phyloP scores from a whole-genome alignment of 805 yeast species.

The Candida chauliodis region DNA sequence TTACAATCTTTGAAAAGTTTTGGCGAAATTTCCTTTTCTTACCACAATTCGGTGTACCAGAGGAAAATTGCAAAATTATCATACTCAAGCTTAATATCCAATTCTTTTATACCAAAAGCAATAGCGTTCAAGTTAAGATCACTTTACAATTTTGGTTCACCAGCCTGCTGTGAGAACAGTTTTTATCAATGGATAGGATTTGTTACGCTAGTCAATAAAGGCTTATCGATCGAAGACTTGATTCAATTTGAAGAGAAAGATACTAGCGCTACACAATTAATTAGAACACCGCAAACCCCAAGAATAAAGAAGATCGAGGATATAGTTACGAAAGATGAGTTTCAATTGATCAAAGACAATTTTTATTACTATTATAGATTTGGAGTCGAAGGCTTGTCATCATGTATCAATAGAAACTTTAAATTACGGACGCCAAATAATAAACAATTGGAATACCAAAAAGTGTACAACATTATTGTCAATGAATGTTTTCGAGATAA shows the following conservation, averaged over 20 bases:
- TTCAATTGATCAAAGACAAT: not conserved
- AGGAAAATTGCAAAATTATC: not conserved
- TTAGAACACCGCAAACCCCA: not conserved
- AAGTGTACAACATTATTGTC: not conserved
- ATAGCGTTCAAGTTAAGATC: not conserved
- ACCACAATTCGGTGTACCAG: not conserved
- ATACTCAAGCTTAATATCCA: not conserved
- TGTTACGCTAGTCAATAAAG: slow-evolving; percentile 2
- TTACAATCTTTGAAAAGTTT: not conserved
- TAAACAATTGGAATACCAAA: not conserved
- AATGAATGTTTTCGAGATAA: not conserved
- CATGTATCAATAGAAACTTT: slow-evolving; percentile 1
- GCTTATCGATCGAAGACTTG: not conserved
- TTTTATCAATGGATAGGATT: slow-evolving; percentile 7
- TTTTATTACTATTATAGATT: not conserved
- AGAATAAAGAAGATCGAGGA: not conserved
- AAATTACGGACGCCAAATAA: not conserved
- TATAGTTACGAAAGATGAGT: not conserved
- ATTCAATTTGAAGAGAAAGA: not conserved
- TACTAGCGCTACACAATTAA: not conserved
- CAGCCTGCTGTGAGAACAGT: not conserved
- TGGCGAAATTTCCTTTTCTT: slow-evolving; percentile 1
- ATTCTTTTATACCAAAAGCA: slow-evolving; percentile 2
- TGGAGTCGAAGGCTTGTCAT: not conserved
- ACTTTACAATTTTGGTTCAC: not conserved